These are phyloP conservation scores for Cantharellus anzutake DNA, from an alignment of 768 basidiomycete genomes.

Conservation along the genomic window DNA sequence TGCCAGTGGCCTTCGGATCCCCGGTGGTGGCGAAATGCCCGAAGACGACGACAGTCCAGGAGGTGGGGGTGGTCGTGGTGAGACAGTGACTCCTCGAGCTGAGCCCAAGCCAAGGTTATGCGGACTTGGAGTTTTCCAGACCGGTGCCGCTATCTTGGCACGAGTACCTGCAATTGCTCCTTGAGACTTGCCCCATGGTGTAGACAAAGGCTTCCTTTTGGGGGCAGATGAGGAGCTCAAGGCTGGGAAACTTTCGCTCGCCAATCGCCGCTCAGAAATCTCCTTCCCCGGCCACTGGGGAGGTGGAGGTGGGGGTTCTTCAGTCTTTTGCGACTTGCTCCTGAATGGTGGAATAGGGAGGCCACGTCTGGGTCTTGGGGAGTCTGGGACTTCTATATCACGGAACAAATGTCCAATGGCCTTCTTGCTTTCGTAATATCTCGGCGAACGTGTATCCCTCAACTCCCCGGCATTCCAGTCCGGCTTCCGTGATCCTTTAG, in stretches of 20 bases:
- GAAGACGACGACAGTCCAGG: background rate
- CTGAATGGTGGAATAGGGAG: background rate
- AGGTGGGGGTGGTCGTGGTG: background rate
- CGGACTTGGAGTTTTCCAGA: background rate
- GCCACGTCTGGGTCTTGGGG: background rate
- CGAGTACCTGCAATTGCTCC: too few relatives aligned
- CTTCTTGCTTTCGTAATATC: background rate
- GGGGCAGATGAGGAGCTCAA: too few relatives aligned
- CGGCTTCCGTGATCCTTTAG: background rate
- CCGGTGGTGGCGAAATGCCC: background rate
- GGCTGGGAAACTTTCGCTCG: too few relatives aligned
- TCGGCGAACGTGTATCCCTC: background rate
- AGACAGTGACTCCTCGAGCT: background rate
- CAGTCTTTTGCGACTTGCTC: background rate
- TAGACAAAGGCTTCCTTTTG: too few relatives aligned
- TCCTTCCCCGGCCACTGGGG: background rate
- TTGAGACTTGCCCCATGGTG: too few relatives aligned
- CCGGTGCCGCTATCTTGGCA: too few relatives aligned
- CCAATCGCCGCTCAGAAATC: background rate
- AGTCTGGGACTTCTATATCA: background rate
- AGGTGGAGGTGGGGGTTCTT: background rate
- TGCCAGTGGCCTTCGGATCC: background rate
- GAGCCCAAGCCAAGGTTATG: background rate
- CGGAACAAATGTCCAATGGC: conserved; percentile 1
- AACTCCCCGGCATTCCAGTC: conserved; percentile 1